Evolutionary conservation across 2,329 filamentous ascomycete species (phyloP), one percentile per base, ranked within the genome.

Genomic region (Hawksworthiomyces lignivorus): DNA sequence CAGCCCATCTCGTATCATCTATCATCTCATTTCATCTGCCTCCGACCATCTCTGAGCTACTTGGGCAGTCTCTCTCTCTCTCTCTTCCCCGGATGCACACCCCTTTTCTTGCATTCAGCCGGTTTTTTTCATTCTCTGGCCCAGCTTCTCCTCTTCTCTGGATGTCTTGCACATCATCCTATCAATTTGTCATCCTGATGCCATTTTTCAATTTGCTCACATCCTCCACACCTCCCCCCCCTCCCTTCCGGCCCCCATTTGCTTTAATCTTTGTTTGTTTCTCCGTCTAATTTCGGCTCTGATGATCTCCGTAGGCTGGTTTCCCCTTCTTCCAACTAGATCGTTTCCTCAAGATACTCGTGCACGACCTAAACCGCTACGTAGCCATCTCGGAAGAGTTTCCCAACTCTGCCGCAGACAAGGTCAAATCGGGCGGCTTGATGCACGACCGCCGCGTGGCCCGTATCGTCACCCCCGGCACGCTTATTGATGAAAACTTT

Each of bases 341-440:
- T 56, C 80, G 88, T 19, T 96, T 88, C 60, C 76, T 98, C 52
- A 97, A 96, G 62, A 79, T 87, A 47, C 75, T 98, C 17, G 92
- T 98, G 4, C 84, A 95, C 59, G 92, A 97, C 57, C 67, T 92
- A 34, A 86, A 84, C 59, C 84, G 86, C 56, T 87, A 94, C 62
- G 92, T 98, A 48, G 92, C 92, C 36, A 84, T 98, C 49, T 88
- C 87, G 35, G 90, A 98, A 59, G 92, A 98, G 60, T 90, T 94
- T 53, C 80, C 84, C 15, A 85, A 92, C 54, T 73, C 80, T 49
- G 70, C 77, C 5, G 70, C 80, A 4, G 78, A 78, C 43, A 87
- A 78, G 61, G 67, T 82, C 50, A 90, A 82, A 57, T 74, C 79
- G 17, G 86, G 86, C 12, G 87, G 87, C 4, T 66, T 90, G 49